Conservation (phyloP, 768 basidiomycete genomes). For the Serendipita indica region DNA sequence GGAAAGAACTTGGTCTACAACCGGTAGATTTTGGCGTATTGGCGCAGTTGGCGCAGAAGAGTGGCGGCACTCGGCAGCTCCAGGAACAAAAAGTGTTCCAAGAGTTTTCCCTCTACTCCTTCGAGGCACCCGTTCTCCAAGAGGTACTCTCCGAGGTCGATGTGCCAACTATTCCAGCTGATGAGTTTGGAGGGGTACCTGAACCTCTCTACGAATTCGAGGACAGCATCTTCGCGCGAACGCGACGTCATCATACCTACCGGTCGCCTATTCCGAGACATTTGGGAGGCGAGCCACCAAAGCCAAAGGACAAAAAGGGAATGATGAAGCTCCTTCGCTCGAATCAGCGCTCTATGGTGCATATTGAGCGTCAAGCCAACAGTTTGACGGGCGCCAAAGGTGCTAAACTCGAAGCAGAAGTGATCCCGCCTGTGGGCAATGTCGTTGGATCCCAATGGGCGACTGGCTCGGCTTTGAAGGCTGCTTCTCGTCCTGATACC, state of each 20-base stretch:
- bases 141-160: slow-evolving; percentile 26
- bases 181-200: neutral
- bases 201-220: slow-evolving; percentile 6
- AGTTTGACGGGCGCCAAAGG: slow-evolving; percentile 53
- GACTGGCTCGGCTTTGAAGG: neutral
- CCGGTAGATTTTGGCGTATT: slow-evolving; percentile 20
- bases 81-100: neutral
- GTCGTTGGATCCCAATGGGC: neutral
- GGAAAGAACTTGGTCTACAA: slow-evolving; percentile 17
- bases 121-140: slow-evolving; percentile 29
- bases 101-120: slow-evolving; percentile 24
- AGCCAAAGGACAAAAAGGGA: slow-evolving; percentile 24
- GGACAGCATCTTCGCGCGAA: slow-evolving; percentile 10
- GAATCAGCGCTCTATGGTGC: slow-evolving; percentile 45
- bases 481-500: neutral
- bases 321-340: slow-evolving; percentile 26
- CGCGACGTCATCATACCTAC: slow-evolving; percentile 13
- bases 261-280: slow-evolving; percentile 30
- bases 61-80: neutral
- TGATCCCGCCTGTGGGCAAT: slow-evolving; percentile 32
- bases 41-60: slow-evolving; percentile 16
- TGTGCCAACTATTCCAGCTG: slow-evolving; percentile 14
- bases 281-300: slow-evolving; percentile 32
- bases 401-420: slow-evolving; percentile 33
- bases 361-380: slow-evolving; percentile 41